Evolutionary conservation across 2,329 filamentous ascomycete genomes (phyloP).

Genomic region (Ascosphaera apis): DNA sequence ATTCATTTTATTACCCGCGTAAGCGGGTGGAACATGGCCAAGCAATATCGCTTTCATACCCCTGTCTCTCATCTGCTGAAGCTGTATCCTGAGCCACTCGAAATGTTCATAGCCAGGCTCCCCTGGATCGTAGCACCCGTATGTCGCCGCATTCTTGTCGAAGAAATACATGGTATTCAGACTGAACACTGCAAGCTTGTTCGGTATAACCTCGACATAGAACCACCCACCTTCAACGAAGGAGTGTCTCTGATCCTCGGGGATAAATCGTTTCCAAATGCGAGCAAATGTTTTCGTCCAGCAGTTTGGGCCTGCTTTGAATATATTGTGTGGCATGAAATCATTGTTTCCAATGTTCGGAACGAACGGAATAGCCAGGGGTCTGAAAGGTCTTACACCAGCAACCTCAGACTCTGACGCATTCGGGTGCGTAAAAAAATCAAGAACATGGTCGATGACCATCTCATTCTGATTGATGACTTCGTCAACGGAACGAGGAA

Average conservation of each 20-base stretch:
- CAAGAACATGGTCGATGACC: conserved; percentile 51
- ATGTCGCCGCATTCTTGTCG: conserved; percentile 74
- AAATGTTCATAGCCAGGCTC: conserved; percentile 88
- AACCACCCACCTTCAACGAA: conserved; percentile 93
- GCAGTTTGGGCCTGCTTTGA: conserved; percentile 60
- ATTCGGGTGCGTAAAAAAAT: conserved; percentile 32
- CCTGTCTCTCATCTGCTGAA: conserved; percentile 57
- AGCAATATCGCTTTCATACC: conserved; percentile 88
- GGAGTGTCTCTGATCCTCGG: conserved; percentile 71
- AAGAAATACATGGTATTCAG: conserved; percentile 96
- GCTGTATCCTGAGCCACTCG: conserved; percentile 82
- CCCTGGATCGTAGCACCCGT: conserved; percentile 56
- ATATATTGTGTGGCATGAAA: conserved; percentile 88
- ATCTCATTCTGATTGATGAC: conserved; percentile 57
- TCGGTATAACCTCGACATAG: conserved; percentile 72
- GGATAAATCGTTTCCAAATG: conserved; percentile 73
- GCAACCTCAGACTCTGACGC: not conserved
- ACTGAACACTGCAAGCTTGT: conserved; percentile 70
- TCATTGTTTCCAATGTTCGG: conserved; percentile 95
- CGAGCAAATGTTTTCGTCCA: conserved; percentile 59
- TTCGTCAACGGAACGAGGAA: conserved; percentile 52
- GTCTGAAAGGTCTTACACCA: conserved; percentile 23
- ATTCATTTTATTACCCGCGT: conserved; percentile 58
- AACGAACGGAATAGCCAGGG: conserved; percentile 54
- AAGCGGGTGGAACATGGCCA: conserved; percentile 79